Evolutionary conservation across 2,329 filamentous ascomycete genomes (phyloP).

Genomic region (Raffaelea ambrosiae): DNA sequence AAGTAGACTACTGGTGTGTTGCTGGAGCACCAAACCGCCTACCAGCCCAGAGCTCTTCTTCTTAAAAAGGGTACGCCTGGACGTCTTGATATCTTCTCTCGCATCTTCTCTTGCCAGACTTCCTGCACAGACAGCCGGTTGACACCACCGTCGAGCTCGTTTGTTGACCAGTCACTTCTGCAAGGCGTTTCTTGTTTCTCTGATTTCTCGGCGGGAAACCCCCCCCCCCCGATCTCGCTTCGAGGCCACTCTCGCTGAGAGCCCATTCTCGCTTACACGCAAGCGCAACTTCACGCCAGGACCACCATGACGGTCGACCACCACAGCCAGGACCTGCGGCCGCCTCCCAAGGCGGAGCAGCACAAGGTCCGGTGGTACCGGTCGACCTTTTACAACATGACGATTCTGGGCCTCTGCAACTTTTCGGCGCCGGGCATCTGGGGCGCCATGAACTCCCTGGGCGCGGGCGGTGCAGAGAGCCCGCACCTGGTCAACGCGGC

Average conservation of each 20-base stretch:
- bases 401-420: slow-evolving; percentile 62
- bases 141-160: no score
- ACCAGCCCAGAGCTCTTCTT: no score
- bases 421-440: slow-evolving; percentile 64
- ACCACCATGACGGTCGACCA: slow-evolving; percentile 2
- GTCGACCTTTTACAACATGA: slow-evolving; percentile 64
- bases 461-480: slow-evolving; percentile 56
- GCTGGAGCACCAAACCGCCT: no score
- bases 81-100: not conserved
- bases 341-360: slow-evolving; percentile 10
- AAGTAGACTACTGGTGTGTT: no score
- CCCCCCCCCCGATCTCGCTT: not conserved
- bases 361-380: slow-evolving; percentile 52
- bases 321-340: slow-evolving; percentile 3
- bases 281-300: no score
- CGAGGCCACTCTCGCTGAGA: not conserved
- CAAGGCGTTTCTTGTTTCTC: no score
- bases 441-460: slow-evolving; percentile 65
- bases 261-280: no score
- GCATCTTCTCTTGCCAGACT: not conserved
- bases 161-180: no score
- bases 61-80: not conserved
- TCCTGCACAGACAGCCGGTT: no score
- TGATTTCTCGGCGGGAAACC: no score
- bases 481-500: slow-evolving; percentile 62